phyloP scores from a whole-genome alignment of 352 stramenopile species.

The Elongisporangium senticosum region DNA sequence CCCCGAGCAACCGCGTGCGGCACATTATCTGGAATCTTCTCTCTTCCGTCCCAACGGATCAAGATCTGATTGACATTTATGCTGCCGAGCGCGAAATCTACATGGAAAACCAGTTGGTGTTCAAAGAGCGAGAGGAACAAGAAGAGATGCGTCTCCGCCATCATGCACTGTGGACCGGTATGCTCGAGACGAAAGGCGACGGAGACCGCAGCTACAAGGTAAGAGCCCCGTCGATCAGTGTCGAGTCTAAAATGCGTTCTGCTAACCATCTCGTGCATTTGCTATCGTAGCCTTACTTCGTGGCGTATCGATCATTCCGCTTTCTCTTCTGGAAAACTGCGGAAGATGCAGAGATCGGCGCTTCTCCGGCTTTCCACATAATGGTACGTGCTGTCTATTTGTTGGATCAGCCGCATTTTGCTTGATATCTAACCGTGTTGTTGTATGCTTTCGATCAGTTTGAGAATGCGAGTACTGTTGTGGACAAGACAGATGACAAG shows the following conservation, averaged over 20 bases:
- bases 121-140: conserved; percentile 46
- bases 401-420: background rate
- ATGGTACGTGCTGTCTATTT: conserved; percentile 31
- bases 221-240: conserved; percentile 1
- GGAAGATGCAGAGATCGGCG: conserved; percentile 62
- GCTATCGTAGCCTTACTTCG: conserved; percentile 40
- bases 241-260: background rate
- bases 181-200: conserved; percentile 54
- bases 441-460: conserved; percentile 31
- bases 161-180: conserved; percentile 66
- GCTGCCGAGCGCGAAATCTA: conserved; percentile 59
- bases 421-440: conserved; percentile 1
- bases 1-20: conserved; percentile 69
- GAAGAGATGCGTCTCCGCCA: conserved; percentile 45
- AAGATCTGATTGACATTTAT: conserved; percentile 77
- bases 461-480: conserved; percentile 50
- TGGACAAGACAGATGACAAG: conserved; percentile 56
- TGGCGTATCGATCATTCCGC: conserved; percentile 62
- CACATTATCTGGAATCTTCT: conserved; percentile 82
- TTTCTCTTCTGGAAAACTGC: conserved; percentile 78
- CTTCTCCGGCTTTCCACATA: conserved; percentile 45
- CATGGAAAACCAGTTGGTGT: conserved; percentile 32
- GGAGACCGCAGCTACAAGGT: conserved; percentile 70
- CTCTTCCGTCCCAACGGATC: conserved; percentile 71
- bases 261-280: conserved; percentile 8